These are phyloP conservation scores for Ceratobasidium sp. DNA, from an alignment of 1,284 basidiomycete genomes.

Conservation along the genomic window DNA sequence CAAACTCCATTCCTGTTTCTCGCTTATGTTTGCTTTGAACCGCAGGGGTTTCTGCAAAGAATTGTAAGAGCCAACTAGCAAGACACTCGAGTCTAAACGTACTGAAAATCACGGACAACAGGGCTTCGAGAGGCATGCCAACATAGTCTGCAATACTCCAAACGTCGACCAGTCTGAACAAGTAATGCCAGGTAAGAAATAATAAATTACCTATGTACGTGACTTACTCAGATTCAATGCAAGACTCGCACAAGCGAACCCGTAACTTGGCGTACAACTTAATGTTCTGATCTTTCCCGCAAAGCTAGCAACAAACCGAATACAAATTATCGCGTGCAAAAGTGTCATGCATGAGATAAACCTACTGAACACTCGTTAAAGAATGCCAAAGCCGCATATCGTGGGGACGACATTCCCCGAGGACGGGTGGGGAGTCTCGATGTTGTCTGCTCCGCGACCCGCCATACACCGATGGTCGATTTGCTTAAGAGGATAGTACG, in stretches of 20 bases:
- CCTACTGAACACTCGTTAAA: constrained; percentile 24
- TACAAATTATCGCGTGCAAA: background rate
- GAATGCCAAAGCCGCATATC: constrained; percentile 29
- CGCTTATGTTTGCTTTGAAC: background rate
- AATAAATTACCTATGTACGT: too few relatives aligned
- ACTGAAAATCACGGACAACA: background rate
- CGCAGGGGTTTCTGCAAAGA: background rate
- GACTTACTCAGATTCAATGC: background rate
- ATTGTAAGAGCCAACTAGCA: background rate
- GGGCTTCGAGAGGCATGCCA: background rate
- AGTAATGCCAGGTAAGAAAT: too few relatives aligned
- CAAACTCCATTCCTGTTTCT: background rate
- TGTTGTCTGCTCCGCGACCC: background rate
- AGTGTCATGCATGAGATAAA: background rate
- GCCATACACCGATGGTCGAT: background rate
- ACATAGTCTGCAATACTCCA: background rate
- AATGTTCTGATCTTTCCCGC: background rate
- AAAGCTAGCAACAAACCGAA: background rate
- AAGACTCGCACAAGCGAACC: constrained; percentile 3
- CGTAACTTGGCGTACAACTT: constrained; percentile 15
- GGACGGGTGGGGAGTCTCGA: constrained; percentile 12
- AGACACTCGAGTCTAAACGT: background rate
- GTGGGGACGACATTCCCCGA: background rate
- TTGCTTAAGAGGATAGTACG: constrained; percentile 3
- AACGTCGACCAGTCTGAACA: background rate